Percentiles rank a stretch among this genome's conserved stretches.
phyloP scores from a whole-genome alignment of 179 eudicot species.

The Beta corolliflora region DNA sequence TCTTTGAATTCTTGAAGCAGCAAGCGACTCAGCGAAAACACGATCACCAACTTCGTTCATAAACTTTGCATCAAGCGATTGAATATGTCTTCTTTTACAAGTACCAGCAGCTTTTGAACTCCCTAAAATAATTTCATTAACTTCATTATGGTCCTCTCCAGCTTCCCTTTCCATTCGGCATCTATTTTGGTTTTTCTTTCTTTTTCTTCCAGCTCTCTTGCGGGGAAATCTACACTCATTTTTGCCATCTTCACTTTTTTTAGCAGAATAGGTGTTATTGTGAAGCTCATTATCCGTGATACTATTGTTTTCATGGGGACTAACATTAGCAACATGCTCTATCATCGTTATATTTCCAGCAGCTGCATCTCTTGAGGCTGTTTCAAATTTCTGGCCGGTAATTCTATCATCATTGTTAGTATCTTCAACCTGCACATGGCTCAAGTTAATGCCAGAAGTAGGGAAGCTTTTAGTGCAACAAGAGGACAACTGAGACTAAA shows the following conservation, averaged over 20 bases:
- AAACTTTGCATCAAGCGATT: conserved; percentile 23
- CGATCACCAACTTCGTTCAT: conserved; percentile 26
- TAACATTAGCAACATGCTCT: conserved; percentile 11
- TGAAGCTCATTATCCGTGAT: conserved; percentile 7
- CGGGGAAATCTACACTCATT: conserved; percentile 22
- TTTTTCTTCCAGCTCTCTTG: conserved; percentile 41
- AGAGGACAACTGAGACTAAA: background rate
- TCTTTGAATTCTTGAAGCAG: conserved; percentile 26
- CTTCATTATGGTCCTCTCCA: conserved; percentile 23
- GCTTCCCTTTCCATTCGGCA: conserved; percentile 10
- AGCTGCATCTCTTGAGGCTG: conserved; percentile 18
- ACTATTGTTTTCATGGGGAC: conserved; percentile 4
- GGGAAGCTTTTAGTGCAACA: background rate
- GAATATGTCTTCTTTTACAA: conserved; percentile 15
- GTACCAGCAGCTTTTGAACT: conserved; percentile 18
- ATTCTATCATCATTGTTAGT: conserved; percentile 18
- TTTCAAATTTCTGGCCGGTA: conserved; percentile 23
- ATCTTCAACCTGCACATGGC: conserved; percentile 48
- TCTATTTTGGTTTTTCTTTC: conserved; percentile 26
- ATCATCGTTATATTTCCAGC: background rate
- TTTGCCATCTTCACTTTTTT: conserved; percentile 13
- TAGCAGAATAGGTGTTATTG: conserved; percentile 25
- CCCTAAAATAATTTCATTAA: conserved; percentile 2
- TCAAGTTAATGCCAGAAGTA: conserved; percentile 3
- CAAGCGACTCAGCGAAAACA: conserved; percentile 25